A percentile compares a stretch with the other conserved stretches of the same genome.
Conservation (phyloP, 495 filamentous ascomycete genomes). For the Clavariopsis aquatica region DNA sequence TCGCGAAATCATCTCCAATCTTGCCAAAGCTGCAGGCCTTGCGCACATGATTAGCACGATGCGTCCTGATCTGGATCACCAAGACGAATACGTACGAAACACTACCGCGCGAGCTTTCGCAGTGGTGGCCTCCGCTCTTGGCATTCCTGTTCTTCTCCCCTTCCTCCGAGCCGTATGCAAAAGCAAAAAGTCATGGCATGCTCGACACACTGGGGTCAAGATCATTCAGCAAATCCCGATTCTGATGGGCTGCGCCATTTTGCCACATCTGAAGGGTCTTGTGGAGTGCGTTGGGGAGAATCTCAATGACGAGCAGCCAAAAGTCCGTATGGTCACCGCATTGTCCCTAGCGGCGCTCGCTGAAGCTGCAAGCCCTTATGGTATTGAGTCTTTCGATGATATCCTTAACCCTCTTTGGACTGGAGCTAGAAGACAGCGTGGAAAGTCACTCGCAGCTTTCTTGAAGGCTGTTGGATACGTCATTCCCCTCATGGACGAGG, state of each 20-base stretch:
- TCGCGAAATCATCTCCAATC: constrained; percentile 96
- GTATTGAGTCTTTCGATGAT: constrained; percentile 98
- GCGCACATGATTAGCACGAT: constrained; percentile 99
- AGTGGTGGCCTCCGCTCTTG: constrained; percentile 93
- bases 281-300: constrained; percentile 97
- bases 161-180: constrained; percentile 94
- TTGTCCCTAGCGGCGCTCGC: constrained; percentile 94
- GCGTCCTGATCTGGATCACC: constrained; percentile 98
- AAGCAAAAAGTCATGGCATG: constrained; percentile 99
- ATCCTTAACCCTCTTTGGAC: constrained; percentile 98
- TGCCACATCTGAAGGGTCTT: constrained; percentile 92
- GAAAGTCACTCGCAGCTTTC: constrained; percentile 94
- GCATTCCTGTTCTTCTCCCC: constrained; percentile 91
- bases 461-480: constrained; percentile 98
- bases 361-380: constrained; percentile 95
- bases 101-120: constrained; percentile 97
- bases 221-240: constrained; percentile 99
- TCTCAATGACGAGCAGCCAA: constrained; percentile 95
- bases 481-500: constrained; percentile 98
- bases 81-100: constrained; percentile 98
- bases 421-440: constrained; percentile 89
- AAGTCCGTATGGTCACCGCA: constrained; percentile 93
- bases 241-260: constrained; percentile 94
- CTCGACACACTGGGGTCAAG: constrained; percentile 98
- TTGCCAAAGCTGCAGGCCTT: constrained; percentile 93